Evolutionary conservation across 129 eudicot genomes (phyloP), one percentile per base, ranked within the genome.

Genomic region (Calendula officinalis): DNA sequence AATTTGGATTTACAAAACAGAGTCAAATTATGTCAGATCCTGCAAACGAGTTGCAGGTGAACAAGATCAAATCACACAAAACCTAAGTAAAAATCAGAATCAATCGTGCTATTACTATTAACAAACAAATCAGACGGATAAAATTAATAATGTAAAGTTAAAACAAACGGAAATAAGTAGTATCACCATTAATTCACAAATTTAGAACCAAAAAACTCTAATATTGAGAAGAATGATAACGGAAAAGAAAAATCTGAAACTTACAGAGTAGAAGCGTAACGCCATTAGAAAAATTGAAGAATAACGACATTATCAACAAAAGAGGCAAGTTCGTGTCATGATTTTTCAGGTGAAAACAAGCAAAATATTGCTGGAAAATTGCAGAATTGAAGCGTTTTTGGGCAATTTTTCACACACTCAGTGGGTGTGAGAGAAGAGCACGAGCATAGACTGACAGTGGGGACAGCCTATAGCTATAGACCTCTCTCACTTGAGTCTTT

Each of bases 11-110:
- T 48, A 34, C 5, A 12, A 56, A 57, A 37, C 30, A 9, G 10
- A 53, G 56, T 34, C 30, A 14, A 67, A 42, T 58, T 34, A 47
- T 56, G 64, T 42, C 71, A 69, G 81, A 76, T 76, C 81, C 63
- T 68, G 70, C 33, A 60, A 22, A 53, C 3, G 38, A 56, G 9
- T 37, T 13, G 37, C 5, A 36, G 15, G 37, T 4, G 4, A 9
- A 38, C 44, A n/a, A 16, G 32, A 54, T 53, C 12, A 39, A 55
- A 33, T 17, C 16, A 66, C 8, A 32, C 12, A 58, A 39, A 32
- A 48, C 4, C 1, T 10, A 42, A 61, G 6, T 61, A 42, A 47
- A 40, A 43, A 22, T 22, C 30, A 22, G 30, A 22, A 22, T 22
- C 30, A 60, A 66, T 37, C 46, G 27, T 62, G 38, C 68, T 60